Evolutionary conservation across 2,329 filamentous ascomycete genomes (phyloP), one percentile per base, ranked within the genome.

Genomic region (Pestalotiopsis sp.): DNA sequence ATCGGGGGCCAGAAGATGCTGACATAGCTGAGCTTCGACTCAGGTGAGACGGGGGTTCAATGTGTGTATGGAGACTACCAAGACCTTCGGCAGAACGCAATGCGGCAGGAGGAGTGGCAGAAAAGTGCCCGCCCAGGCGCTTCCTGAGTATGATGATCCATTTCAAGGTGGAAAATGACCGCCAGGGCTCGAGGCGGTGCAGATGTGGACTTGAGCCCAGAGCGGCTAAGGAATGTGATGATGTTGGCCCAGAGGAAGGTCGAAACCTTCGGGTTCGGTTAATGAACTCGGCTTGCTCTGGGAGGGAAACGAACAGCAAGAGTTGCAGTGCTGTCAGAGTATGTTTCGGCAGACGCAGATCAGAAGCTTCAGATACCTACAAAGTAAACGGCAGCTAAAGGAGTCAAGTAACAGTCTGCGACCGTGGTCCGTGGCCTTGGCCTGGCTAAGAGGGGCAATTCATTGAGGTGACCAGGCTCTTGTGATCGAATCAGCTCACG

Each of bases 21-120:
- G 62, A 64, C 62, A 23, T 45, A 23, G 38, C 27, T 64, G 62
- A 49, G 25, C 17, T 38, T 20, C 38, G 20, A 64, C 41, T 45
- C 39, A 52, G 38, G 23, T n/a, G 23, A 20, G 39, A 52, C 14
- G 31, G 25, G 27, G 9, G 59, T 38, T 62, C 31, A 36, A 36
- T 7, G 59, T 39, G 31, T 36, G 20, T 36, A 39, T 27, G 25
- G n/a, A 23, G n/a, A 23, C 57, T 20, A 66, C 63, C 49, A 66
- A 66, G 63, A 38, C 45, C 45, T 31, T 38, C 52, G 63, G 62
- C 25, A 56, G 14, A 38, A 66, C 63, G 49, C 63, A 64, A 66
- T 66, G 25, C 57, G 63, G 63, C 63, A 66, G 63, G 63, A 49
- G 63, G 36, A 38, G 14, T 12, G 5, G 23, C 38, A 64, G 59